A percentile compares a stretch with the other conserved stretches of the same genome.
These are phyloP conservation scores for Stropharia rugosoannulata DNA, from an alignment of 768 basidiomycete genomes.

Conservation along the genomic window DNA sequence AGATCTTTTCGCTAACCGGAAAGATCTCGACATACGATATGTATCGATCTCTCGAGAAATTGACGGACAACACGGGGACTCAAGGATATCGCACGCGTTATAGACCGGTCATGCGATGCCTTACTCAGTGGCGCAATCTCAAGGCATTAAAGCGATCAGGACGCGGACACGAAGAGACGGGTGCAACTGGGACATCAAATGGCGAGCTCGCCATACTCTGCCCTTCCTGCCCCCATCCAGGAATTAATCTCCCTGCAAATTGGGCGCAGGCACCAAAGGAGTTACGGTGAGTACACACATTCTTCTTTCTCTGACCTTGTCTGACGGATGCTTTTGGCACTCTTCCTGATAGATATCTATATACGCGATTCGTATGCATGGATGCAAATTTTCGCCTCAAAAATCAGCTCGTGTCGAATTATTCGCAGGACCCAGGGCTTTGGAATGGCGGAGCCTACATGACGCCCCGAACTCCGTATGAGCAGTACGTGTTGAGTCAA, in stretches of 20 bases:
- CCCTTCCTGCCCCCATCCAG: constrained; percentile 26
- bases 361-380: constrained; percentile 6
- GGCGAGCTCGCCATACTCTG: constrained; percentile 25
- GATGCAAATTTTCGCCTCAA: constrained; percentile 15
- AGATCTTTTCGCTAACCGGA: neutral
- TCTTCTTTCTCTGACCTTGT: neutral
- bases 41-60: constrained; percentile 7
- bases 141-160: constrained; percentile 24
- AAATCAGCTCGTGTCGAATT: constrained; percentile 10
- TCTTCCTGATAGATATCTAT: constrained; percentile 7
- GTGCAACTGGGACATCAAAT: constrained; percentile 15
- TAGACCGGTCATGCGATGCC: neutral
- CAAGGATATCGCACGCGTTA: neutral
- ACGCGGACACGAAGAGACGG: constrained; percentile 18
- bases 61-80: constrained; percentile 3
- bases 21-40: neutral
- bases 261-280: constrained; percentile 15
- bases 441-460: constrained; percentile 10
- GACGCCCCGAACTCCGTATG: constrained; percentile 2
- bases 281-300: neutral
- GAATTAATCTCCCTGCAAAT: constrained; percentile 19
- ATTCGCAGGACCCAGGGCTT: constrained; percentile 9
- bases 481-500: constrained; percentile 8
- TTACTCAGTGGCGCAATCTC: constrained; percentile 22
- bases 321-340: no score